A percentile compares a stretch with the other conserved stretches of the same genome.
Evolutionary conservation across 2,329 filamentous ascomycete genomes (phyloP).

Genomic region (Sclerotinia glacialis): DNA sequence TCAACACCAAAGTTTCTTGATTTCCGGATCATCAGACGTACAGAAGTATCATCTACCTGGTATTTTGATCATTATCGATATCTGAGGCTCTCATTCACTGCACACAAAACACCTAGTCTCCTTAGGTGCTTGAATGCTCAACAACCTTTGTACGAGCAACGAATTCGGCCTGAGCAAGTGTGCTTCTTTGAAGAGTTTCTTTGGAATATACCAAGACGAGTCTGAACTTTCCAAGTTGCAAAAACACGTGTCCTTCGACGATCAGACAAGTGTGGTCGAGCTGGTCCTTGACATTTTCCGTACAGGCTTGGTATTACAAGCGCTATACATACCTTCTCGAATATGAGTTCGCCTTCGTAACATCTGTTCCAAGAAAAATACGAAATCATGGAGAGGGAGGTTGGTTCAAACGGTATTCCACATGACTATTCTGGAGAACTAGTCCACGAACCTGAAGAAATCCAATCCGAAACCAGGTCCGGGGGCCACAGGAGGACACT

Average conservation of each 20-base stretch:
- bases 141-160: not conserved
- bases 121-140: not conserved
- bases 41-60: not conserved
- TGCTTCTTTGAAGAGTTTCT: not conserved
- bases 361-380: not conserved
- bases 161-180: not conserved
- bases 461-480: slow-evolving; percentile 40
- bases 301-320: not conserved
- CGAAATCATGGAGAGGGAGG: slow-evolving; percentile 11
- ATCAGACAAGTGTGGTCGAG: not conserved
- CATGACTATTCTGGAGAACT: slow-evolving; percentile 1
- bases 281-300: not conserved
- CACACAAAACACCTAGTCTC: not conserved
- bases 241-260: slow-evolving; percentile 7
- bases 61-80: not conserved
- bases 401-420: not conserved
- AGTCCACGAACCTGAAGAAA: slow-evolving; percentile 21
- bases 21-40: not conserved
- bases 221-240: not conserved
- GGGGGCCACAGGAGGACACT: slow-evolving; percentile 41
- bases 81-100: not conserved
- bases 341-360: not conserved
- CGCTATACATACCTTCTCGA: not conserved
- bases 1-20: not conserved
- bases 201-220: not conserved